Conservation (phyloP, 2,329 filamentous ascomycete genomes). For the Colletotrichum somersetense region DNA sequence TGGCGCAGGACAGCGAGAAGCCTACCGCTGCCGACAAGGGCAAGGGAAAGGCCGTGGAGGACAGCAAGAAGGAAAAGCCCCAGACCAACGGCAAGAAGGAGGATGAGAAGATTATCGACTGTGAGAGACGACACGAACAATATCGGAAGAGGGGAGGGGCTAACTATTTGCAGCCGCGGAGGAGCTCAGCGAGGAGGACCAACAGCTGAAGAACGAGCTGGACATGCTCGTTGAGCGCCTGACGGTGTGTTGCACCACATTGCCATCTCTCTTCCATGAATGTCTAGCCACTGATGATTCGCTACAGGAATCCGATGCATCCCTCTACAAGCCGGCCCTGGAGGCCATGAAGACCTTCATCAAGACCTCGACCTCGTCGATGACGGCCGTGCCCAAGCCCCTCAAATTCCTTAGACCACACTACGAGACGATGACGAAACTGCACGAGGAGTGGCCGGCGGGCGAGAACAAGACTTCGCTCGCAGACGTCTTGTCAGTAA, state of each 20-base stretch:
- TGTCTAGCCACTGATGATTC: not conserved
- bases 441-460: constrained; percentile 90
- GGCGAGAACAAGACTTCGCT: constrained; percentile 89
- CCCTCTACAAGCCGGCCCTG: constrained; percentile 90
- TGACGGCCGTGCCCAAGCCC: constrained; percentile 98
- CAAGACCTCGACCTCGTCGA: constrained; percentile 98
- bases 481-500: constrained; percentile 95
- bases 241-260: constrained; percentile 69
- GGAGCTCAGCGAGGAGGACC: constrained; percentile 97
- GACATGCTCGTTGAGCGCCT: constrained; percentile 98
- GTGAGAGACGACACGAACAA: constrained; percentile 45
- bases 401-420: constrained; percentile 98
- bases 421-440: constrained; percentile 87
- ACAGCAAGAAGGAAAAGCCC: constrained; percentile 77
- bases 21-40: constrained; percentile 90
- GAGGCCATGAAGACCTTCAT: constrained; percentile 98
- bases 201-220: constrained; percentile 97
- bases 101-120: constrained; percentile 69
- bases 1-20: constrained; percentile 95
- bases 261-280: not conserved
- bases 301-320: constrained; percentile 82
- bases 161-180: constrained; percentile 68
- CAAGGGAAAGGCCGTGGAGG: constrained; percentile 90
- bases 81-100: constrained; percentile 82
- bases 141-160: constrained; percentile 44